These are phyloP conservation scores for Talaromyces sp. DNA, from an alignment of 2,329 filamentous ascomycete species.

Conservation along the genomic window DNA sequence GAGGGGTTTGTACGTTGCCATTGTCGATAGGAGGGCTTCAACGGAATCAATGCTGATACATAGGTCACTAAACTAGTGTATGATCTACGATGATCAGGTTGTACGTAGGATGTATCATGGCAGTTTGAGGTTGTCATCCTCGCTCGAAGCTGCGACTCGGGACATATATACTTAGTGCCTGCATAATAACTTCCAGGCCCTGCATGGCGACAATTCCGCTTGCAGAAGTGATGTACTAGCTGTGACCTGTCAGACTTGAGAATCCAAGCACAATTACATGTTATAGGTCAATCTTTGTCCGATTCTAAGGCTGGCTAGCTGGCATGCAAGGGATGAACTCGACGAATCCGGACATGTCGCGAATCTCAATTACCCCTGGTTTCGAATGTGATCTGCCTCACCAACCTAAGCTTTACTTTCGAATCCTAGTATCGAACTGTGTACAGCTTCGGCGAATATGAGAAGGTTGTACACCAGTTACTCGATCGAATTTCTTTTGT, in stretches of 20 bases:
- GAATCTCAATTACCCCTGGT: background rate
- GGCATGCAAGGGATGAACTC: slow-evolving; percentile 1
- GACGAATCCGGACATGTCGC: slow-evolving; percentile 1
- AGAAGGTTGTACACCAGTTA: background rate
- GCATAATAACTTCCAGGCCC: background rate
- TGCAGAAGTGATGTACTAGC: background rate
- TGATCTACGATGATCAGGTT: background rate
- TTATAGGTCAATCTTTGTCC: background rate
- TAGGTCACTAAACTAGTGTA: background rate
- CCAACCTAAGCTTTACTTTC: background rate
- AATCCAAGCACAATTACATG: background rate
- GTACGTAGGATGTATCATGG: background rate
- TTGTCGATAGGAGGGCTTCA: slow-evolving; percentile 9
- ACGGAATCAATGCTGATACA: background rate
- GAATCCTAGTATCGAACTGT: background rate
- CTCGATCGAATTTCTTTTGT: background rate
- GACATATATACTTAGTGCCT: background rate
- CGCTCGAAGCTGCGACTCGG: background rate
- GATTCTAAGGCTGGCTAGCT: background rate
- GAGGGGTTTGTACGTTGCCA: slow-evolving; percentile 20
- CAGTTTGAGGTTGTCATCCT: background rate
- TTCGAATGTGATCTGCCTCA: background rate
- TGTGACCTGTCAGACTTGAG: background rate
- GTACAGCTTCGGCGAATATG: background rate
- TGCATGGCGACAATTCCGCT: background rate